Base-by-base conservation (phyloP, 345 rosid genomes). In the Capsella bursapastoris region DNA sequence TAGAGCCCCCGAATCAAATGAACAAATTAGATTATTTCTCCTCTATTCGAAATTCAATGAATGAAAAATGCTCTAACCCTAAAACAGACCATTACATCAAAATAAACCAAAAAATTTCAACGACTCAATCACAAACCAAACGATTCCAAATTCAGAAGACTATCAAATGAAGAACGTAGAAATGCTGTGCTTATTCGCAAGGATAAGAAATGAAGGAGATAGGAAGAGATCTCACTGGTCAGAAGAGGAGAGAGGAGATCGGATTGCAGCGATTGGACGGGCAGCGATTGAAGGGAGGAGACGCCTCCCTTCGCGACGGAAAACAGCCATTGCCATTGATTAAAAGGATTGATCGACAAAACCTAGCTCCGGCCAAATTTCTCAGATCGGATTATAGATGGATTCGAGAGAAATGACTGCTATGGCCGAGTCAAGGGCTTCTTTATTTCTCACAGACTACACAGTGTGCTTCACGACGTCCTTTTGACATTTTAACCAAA, bases 301-400 rank as follows among this genome's bases (percentile, higher is more conserved):
- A 10, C 94, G 90, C 86, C 88, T 84, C 84, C 94, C 90, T 81
- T 89, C 94, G 72, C 94, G 91, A 35, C 88, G 84, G 81, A 89
- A 65, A 60, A 85, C 84, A 79, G 94, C 83, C 91, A 89, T 87
- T 43, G 94, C 91, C 91, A 89, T 85, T 67, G 78, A 12, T 78
- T 44, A 59, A 55, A 34, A 55, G 57, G 57, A 40, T 67, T 57
- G 75, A 57, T 63, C 3, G 72, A 28, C 56, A 63, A 62, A 41
- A 68, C 59, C 65, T 66, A 78, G 74, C 77, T 78, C 81, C 68
- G 77, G 77, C 63, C 64, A 66, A 47, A 57, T 51, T 66, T 72
- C 74, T 60, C 73, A 66, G 81, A 78, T 78, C 64, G 71, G 67
- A 11, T 52, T 3, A 47, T 7, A 47, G 35, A 47, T 34, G 18